Evolutionary conservation across 2,329 filamentous ascomycete species (phyloP).

Genomic region (Daldinia sp.): DNA sequence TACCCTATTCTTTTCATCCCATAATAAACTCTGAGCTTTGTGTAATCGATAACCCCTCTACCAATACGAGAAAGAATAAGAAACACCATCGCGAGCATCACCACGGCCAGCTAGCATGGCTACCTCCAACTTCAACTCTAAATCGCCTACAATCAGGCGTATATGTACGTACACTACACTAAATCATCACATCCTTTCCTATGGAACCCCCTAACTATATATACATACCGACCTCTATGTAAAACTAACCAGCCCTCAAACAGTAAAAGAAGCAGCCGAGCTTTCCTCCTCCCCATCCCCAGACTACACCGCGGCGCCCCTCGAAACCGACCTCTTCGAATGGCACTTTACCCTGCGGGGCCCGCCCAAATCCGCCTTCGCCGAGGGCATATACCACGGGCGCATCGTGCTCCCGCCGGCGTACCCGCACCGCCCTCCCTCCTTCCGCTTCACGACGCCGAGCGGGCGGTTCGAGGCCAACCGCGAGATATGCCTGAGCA

Average conservation of each 20-base stretch:
- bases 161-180: slow-evolving; percentile 69
- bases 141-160: slow-evolving; percentile 85
- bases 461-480: slow-evolving; percentile 95
- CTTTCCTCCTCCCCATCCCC: slow-evolving; percentile 82
- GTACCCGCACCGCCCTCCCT: slow-evolving; percentile 91
- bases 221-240: slow-evolving; percentile 1
- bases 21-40: neutral
- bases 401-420: slow-evolving; percentile 90
- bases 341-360: slow-evolving; percentile 99
- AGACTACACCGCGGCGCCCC: slow-evolving; percentile 86
- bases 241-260: slow-evolving; percentile 23
- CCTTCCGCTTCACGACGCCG: slow-evolving; percentile 95
- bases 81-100: slow-evolving; percentile 18
- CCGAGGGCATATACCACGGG: slow-evolving; percentile 90
- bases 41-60: slow-evolving; percentile 9
- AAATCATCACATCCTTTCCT: neutral
- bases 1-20: neutral
- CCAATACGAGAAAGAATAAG: neutral
- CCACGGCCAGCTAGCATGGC: slow-evolving; percentile 52
- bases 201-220: slow-evolving; percentile 1
- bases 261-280: slow-evolving; percentile 91
- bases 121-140: slow-evolving; percentile 72
- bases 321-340: slow-evolving; percentile 93
- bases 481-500: slow-evolving; percentile 94
- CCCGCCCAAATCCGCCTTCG: slow-evolving; percentile 83